Evolutionary conservation across 306 rosid species (phyloP).

Genomic region (Heteromeles arbutifolia): DNA sequence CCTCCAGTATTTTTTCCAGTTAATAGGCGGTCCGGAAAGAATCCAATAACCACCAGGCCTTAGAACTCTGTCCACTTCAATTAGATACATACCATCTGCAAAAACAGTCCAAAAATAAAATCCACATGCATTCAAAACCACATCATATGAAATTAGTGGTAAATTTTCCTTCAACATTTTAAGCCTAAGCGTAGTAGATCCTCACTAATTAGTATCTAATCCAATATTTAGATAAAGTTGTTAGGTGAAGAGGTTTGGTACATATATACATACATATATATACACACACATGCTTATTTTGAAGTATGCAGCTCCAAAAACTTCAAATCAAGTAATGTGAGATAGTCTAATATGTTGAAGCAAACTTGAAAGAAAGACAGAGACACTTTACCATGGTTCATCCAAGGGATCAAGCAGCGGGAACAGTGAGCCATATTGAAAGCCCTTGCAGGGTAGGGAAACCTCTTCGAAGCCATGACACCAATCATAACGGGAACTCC

Average conservation of each 20-base stretch:
- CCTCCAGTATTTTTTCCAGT: constrained; percentile 77
- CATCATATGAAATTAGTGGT: neutral
- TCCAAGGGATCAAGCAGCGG: constrained; percentile 91
- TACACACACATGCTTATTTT: neutral
- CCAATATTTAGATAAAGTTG: neutral
- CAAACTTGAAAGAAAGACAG: neutral
- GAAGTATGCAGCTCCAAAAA: neutral
- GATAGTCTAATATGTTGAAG: neutral
- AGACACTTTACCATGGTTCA: constrained; percentile 33
- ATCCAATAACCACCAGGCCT: constrained; percentile 98
- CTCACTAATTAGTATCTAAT: neutral
- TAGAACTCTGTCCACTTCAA: constrained; percentile 77
- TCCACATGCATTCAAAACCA: neutral
- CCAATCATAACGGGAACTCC: constrained; percentile 99
- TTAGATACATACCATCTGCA: constrained; percentile 79
- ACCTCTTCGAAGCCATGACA: constrained; percentile 70
- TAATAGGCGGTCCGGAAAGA: constrained; percentile 92
- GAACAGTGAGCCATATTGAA: constrained; percentile 99
- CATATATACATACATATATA: no score
- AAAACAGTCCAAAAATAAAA: neutral
- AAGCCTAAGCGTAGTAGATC: neutral
- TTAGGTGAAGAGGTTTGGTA: no score
- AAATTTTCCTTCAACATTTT: neutral
- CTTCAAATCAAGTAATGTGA: neutral
- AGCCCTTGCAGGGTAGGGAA: constrained; percentile 88